Base-by-base conservation (phyloP, 2,329 filamentous ascomycete species). In the Pseudophaeomoniella oleicola region DNA sequence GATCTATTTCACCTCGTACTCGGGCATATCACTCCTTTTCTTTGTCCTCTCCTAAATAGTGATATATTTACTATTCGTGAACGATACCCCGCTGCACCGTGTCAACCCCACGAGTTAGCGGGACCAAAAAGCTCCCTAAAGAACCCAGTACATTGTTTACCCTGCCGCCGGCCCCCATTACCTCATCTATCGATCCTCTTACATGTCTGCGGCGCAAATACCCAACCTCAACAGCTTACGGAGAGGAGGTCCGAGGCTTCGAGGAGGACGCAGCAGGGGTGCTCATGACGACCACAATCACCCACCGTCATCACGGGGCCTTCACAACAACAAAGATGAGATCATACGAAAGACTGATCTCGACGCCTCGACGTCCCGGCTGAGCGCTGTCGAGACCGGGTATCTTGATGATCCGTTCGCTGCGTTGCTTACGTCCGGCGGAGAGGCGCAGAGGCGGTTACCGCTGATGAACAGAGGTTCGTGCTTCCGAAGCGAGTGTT, bases 391-490 rank as follows among this genome's bases (percentile, higher is more conserved):
- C 12, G 72, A 81, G 39, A 55, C 85, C 35, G 86, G 85, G 19
- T 96, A 96, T 54, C 65, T 98, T 2, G 62, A 81, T 2, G 90
- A 98, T 52, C 72, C 72, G 0, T 96, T 81, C 59, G 85, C 86
- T 2, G 62, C 62, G 37, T 40, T 47, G 14, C 16, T 49, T 18
- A 39, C 35, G n/a, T 19, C 17, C 12, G 16, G 13, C 33, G 67
- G 22, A 9, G 22, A 17, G 53, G 31, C 18, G 47, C 42, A 42
- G 37, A 71, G 81, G 44, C 70, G 88, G 39, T 69, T 92, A 44
- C 90, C 90, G 36, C 83, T 98, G 43, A 94, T 98, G 51, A 96
- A 98, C 53, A 69, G 88, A 73, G 88, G 88, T 85, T 57, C 45
- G 63, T 46, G 35, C 10, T 29, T 16, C 29, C 30, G 32, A 14